Conservation (phyloP, 352 stramenopile species). For the Phytophthora pisi region DNA sequence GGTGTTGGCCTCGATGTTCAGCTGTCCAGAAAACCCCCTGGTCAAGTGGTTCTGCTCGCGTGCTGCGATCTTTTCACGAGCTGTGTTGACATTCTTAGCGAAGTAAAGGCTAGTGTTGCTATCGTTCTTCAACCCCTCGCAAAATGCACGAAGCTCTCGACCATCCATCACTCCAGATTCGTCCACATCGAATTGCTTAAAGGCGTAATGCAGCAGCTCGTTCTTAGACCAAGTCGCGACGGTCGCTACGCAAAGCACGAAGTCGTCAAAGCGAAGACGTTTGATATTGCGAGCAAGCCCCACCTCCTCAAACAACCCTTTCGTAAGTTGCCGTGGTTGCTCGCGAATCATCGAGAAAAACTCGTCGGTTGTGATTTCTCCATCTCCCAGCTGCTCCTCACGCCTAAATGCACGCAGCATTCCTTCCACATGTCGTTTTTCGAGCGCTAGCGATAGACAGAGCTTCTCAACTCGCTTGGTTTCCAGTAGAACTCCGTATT, state of each 20-base stretch:
- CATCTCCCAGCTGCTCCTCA: slow-evolving; percentile 53
- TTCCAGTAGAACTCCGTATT: slow-evolving; percentile 55
- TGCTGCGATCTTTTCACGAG: slow-evolving; percentile 54
- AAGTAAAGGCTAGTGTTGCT: slow-evolving; percentile 62
- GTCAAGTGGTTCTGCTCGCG: slow-evolving; percentile 14
- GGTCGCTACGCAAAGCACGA: slow-evolving; percentile 60
- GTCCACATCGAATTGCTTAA: slow-evolving; percentile 72
- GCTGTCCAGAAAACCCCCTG: background rate
- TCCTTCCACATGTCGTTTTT: slow-evolving; percentile 43
- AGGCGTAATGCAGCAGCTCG: slow-evolving; percentile 68
- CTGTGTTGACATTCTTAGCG: slow-evolving; percentile 62
- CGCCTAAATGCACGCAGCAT: slow-evolving; percentile 44
- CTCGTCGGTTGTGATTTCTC: slow-evolving; percentile 63
- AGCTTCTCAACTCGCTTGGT: slow-evolving; percentile 53
- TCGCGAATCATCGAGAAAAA: slow-evolving; percentile 58
- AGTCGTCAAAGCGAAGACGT: slow-evolving; percentile 65
- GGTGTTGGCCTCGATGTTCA: slow-evolving; percentile 20
- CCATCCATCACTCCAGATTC: slow-evolving; percentile 69
- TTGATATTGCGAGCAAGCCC: slow-evolving; percentile 36
- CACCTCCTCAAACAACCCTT: slow-evolving; percentile 57
- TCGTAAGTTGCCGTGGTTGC: slow-evolving; percentile 61
- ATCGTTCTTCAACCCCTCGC: slow-evolving; percentile 57
- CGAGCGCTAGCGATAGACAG: slow-evolving; percentile 56
- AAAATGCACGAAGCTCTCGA: slow-evolving; percentile 59
- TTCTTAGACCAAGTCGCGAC: slow-evolving; percentile 52